Conservation (phyloP, 225 moss, liverwort and hornwort genomes). For the Polytrichum commune region DNA sequence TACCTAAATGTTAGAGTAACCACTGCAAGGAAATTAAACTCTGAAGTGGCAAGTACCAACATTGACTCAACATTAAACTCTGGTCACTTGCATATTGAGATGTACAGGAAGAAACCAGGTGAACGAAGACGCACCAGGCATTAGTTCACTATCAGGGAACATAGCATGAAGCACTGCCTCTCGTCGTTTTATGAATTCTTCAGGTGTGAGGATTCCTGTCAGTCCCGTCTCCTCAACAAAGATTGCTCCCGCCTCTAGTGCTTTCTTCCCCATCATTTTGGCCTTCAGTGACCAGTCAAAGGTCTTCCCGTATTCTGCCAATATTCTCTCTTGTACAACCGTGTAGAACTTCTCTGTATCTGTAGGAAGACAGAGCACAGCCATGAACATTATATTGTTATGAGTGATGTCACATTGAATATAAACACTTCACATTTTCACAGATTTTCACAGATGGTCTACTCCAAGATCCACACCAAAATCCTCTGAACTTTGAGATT, state of each 20-base stretch:
- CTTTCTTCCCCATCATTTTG: constrained; percentile 98
- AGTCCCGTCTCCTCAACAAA: constrained; percentile 64
- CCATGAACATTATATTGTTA: background rate
- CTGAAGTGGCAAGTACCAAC: too few species aligned
- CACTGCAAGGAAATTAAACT: too few species aligned
- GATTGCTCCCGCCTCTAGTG: constrained; percentile 81
- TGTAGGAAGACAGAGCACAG: constrained; percentile 17
- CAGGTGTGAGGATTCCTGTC: constrained; percentile 63
- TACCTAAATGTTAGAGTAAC: too few species aligned
- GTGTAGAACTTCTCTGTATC: constrained; percentile 95
- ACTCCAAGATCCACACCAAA: too few species aligned
- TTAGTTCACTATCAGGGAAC: constrained; percentile 78
- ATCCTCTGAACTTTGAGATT: too few species aligned
- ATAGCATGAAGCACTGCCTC: constrained; percentile 74
- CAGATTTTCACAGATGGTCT: too few species aligned
- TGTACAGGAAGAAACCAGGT: background rate
- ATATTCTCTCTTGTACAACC: constrained; percentile 76
- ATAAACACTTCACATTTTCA: too few species aligned
- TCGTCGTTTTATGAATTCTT: constrained; percentile 74
- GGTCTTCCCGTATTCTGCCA: constrained; percentile 73
- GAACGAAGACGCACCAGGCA: constrained; percentile 57
- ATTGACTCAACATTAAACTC: too few species aligned
- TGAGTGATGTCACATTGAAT: background rate
- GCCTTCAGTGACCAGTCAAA: constrained; percentile 91
- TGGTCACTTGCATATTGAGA: too few species aligned